Evolutionary conservation across 2,329 filamentous ascomycete species (phyloP).

Genomic region (Botrytis galanthina): DNA sequence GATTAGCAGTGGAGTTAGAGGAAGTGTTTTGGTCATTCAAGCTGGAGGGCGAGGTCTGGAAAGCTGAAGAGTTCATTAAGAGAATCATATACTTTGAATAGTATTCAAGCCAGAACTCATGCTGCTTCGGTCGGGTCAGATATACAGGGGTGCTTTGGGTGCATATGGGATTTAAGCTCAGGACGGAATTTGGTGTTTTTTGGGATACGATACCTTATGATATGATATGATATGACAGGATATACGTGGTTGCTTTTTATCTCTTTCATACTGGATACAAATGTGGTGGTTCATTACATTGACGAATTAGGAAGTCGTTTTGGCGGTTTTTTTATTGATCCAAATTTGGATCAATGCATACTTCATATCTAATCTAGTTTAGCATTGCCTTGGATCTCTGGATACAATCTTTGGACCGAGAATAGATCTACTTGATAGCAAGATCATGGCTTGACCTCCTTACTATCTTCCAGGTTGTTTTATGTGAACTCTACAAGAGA

Average conservation of each 20-base stretch:
- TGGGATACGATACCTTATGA: not conserved
- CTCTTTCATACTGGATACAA: not conserved
- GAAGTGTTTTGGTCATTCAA: conserved; percentile 70
- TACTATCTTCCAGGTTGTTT: not conserved
- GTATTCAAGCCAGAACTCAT: not conserved
- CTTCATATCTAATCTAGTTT: not conserved
- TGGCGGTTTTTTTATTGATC: not conserved
- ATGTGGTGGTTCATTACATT: not conserved
- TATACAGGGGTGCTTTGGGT: not conserved
- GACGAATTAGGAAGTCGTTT: not conserved
- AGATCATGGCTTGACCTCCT: not conserved
- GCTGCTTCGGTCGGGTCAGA: not conserved
- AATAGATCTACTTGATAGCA: not conserved
- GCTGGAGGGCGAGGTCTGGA: conserved; percentile 42
- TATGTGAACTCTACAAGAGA: not conserved
- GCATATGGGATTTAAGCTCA: not conserved
- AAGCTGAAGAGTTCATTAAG: conserved; percentile 3
- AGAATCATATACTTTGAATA: not conserved
- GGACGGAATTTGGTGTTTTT: not conserved
- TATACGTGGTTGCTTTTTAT: not conserved
- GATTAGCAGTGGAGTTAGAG: conserved; percentile 57
- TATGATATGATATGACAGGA: not conserved
- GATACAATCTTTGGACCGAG: not conserved
- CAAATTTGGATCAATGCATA: not conserved
- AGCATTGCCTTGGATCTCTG: not conserved